Evolutionary conservation across 1,284 basidiomycete genomes (phyloP).

Genomic region (Irpex sp.): DNA sequence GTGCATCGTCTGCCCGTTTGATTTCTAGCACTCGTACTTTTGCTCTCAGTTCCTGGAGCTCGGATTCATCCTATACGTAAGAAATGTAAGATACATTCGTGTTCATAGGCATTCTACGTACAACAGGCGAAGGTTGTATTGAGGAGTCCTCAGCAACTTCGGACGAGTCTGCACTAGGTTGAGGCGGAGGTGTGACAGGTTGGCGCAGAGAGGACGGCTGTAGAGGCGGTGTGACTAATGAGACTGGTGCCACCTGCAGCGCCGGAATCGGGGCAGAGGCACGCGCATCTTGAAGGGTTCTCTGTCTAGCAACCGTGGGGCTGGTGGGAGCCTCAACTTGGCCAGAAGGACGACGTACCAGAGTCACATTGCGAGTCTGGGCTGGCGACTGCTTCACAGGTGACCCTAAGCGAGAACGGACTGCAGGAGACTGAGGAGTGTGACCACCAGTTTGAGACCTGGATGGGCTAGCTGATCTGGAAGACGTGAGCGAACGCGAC

Average conservation of each 20-base stretch:
- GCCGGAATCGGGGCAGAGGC: constrained; percentile 11
- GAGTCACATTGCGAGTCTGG: constrained; percentile 25
- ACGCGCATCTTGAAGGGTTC: constrained; percentile 17
- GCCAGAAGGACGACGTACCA: constrained; percentile 25
- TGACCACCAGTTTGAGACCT: constrained; percentile 19
- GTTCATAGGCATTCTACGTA: not conserved
- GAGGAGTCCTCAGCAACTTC: constrained; percentile 8
- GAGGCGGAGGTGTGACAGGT: constrained; percentile 18
- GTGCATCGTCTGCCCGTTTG: constrained; percentile 83
- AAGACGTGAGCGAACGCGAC: constrained; percentile 30
- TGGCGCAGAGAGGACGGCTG: constrained; percentile 22
- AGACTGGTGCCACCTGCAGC: constrained; percentile 9
- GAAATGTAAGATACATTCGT: constrained; percentile 2
- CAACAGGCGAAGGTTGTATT: constrained; percentile 17
- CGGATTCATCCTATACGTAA: constrained; percentile 44
- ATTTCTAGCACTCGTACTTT: constrained; percentile 85
- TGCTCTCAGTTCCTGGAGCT: constrained; percentile 79
- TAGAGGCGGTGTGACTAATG: constrained; percentile 17
- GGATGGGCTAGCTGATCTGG: constrained; percentile 37
- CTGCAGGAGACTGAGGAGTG: constrained; percentile 21
- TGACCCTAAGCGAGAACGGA: constrained; percentile 30
- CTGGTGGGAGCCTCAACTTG: constrained; percentile 16
- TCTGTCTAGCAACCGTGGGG: constrained; percentile 22
- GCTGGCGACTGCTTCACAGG: constrained; percentile 38
- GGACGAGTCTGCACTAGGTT: constrained; percentile 1